phyloP scores from a whole-genome alignment of 306 rosid genomes.

The Inga leiocalycina region DNA sequence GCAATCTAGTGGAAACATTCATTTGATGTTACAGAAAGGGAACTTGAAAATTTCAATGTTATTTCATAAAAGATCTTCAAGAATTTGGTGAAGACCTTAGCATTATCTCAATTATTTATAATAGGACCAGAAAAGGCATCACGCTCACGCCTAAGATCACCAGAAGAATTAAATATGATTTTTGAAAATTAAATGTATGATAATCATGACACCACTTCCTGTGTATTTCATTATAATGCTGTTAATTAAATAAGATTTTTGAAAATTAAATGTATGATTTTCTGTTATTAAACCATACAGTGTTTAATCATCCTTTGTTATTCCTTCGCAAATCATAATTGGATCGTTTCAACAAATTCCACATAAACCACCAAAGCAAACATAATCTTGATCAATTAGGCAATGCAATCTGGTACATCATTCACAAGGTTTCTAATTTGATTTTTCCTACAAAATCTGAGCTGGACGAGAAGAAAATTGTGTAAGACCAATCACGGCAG shows the following conservation, averaged over 20 bases:
- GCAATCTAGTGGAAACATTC: too few species aligned
- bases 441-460: slow-evolving; percentile 20
- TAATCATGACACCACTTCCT: background rate
- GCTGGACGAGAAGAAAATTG: background rate
- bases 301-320: background rate
- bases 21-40: too few species aligned
- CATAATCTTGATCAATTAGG: background rate
- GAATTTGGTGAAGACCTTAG: too few species aligned
- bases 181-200: too few species aligned
- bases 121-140: too few species aligned
- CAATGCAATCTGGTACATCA: slow-evolving; percentile 3
- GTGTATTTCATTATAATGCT: background rate
- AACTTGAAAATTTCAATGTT: too few species aligned
- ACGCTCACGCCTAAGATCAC: too few species aligned
- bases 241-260: background rate
- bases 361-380: background rate
- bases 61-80: too few species aligned
- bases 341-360: background rate
- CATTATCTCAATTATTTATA: too few species aligned
- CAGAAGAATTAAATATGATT: too few species aligned
- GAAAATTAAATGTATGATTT: background rate
- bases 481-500: background rate
- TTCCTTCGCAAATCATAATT: background rate
- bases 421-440: background rate
- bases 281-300: background rate